A percentile compares a stretch with the other conserved stretches of the same genome.
Conservation (phyloP, 768 basidiomycete genomes). For the Cystobasidium onofrii region DNA sequence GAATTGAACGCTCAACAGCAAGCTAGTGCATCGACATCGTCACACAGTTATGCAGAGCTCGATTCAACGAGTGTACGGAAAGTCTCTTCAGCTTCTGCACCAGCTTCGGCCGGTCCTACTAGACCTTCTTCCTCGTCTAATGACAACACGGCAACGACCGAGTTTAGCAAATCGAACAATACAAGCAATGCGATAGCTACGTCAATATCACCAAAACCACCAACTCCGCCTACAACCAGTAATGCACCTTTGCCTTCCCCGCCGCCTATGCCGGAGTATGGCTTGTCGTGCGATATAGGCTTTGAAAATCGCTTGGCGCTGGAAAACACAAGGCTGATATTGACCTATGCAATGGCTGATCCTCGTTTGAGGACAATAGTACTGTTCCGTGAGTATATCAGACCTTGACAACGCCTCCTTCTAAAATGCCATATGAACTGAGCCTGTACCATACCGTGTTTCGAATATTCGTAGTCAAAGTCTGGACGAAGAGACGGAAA, state of each 20-base stretch:
- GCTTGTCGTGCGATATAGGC: constrained; percentile 96
- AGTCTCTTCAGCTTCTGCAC: not conserved
- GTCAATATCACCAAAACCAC: not conserved
- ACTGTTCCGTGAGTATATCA: constrained; percentile 70
- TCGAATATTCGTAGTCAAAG: constrained; percentile 66
- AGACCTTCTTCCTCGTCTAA: not conserved
- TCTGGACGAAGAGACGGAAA: constrained; percentile 97
- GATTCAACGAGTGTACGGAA: not conserved
- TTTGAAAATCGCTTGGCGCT: constrained; percentile 95
- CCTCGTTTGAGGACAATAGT: constrained; percentile 88
- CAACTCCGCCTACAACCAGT: not conserved
- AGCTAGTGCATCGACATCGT: not conserved
- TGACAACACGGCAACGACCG: not conserved
- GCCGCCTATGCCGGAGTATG: constrained; percentile 49
- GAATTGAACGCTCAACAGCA: not conserved
- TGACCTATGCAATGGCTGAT: constrained; percentile 97
- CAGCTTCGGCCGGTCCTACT: not conserved
- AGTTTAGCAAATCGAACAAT: not conserved
- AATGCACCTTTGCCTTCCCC: constrained; percentile 54
- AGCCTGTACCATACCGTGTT: not conserved
- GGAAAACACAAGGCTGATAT: constrained; percentile 88
- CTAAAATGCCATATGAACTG: not conserved
- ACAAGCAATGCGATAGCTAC: not conserved
- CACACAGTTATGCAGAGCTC: not conserved
- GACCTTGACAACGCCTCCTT: not conserved